Evolutionary conservation across 495 filamentous ascomycete genomes (phyloP).

Genomic region (Aspergillus nanangensis): DNA sequence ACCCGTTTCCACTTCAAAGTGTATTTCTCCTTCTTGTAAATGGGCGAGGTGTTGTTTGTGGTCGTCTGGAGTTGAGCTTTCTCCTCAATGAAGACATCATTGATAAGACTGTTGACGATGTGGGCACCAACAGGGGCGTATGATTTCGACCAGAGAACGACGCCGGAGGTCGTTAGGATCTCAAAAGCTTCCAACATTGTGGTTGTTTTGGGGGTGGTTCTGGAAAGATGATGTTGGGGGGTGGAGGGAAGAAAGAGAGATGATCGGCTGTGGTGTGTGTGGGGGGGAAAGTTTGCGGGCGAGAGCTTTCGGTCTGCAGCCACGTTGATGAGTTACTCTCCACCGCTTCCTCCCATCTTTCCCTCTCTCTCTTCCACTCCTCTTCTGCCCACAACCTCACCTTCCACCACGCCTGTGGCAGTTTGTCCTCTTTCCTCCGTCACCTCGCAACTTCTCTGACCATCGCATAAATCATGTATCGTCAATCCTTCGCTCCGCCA

Average conservation of each 20-base stretch:
- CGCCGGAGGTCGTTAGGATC: constrained; percentile 90
- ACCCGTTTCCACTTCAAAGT: constrained; percentile 89
- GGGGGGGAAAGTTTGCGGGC: constrained; percentile 19
- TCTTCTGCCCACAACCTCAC: neutral
- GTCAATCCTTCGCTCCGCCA: constrained; percentile 66
- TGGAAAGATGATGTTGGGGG: constrained; percentile 1
- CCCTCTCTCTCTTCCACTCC: neutral
- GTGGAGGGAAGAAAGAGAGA: constrained; percentile 10
- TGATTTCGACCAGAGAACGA: constrained; percentile 91
- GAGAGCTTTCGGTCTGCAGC: constrained; percentile 23
- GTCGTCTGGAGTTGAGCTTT: constrained; percentile 56
- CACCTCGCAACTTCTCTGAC: constrained; percentile 1
- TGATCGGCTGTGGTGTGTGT: constrained; percentile 28
- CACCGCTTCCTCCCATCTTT: constrained; percentile 7
- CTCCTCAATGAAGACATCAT: constrained; percentile 96
- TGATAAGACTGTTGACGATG: constrained; percentile 90
- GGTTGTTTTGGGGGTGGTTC: neutral
- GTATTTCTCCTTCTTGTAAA: constrained; percentile 89
- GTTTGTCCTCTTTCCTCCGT: constrained; percentile 6
- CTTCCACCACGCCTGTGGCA: neutral
- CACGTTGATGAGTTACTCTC: constrained; percentile 26
- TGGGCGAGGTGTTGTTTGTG: constrained; percentile 37
- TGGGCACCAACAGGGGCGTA: constrained; percentile 75
- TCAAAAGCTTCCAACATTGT: constrained; percentile 93
- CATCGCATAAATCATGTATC: constrained; percentile 63